Evolutionary conservation across 2,329 filamentous ascomycete genomes (phyloP).

Genomic region (Apiospora hydei): DNA sequence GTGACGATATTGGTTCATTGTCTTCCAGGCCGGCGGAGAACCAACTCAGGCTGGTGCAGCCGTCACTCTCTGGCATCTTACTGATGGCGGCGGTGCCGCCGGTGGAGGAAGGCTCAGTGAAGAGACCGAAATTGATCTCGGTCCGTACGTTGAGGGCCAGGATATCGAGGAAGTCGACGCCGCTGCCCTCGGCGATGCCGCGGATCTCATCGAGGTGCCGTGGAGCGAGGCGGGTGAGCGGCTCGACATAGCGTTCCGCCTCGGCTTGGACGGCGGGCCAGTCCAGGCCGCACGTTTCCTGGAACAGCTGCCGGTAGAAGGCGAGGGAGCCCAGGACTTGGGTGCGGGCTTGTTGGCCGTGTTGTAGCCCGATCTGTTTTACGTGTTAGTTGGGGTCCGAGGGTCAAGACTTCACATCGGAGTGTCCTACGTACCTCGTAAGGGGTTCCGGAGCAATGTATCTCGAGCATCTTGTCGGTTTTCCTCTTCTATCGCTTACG

Average conservation of each 20-base stretch:
- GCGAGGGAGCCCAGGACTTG: conserved; percentile 43
- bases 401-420: neutral
- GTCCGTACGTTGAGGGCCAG: conserved; percentile 64
- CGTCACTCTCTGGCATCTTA: conserved; percentile 48
- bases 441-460: conserved; percentile 30
- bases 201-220: conserved; percentile 52
- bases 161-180: conserved; percentile 55
- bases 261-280: conserved; percentile 43
- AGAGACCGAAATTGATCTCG: conserved; percentile 64
- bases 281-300: conserved; percentile 40
- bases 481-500: neutral
- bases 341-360: conserved; percentile 41
- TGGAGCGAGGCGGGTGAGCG: conserved; percentile 47
- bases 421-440: conserved; percentile 25
- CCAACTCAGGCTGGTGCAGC: conserved; percentile 62
- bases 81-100: neutral
- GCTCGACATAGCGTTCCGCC: conserved; percentile 54
- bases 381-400: conserved; percentile 22
- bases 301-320: conserved; percentile 47
- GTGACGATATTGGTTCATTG: neutral
- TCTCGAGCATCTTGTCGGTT: conserved; percentile 26
- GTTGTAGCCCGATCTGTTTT: conserved; percentile 44
- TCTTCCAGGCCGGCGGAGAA: conserved; percentile 20
- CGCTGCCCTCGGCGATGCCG: conserved; percentile 61
- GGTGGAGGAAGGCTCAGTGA: conserved; percentile 39